These are phyloP conservation scores for Cladophialophora carrionii DNA, from an alignment of 2,329 filamentous ascomycete species.

Conservation along the genomic window DNA sequence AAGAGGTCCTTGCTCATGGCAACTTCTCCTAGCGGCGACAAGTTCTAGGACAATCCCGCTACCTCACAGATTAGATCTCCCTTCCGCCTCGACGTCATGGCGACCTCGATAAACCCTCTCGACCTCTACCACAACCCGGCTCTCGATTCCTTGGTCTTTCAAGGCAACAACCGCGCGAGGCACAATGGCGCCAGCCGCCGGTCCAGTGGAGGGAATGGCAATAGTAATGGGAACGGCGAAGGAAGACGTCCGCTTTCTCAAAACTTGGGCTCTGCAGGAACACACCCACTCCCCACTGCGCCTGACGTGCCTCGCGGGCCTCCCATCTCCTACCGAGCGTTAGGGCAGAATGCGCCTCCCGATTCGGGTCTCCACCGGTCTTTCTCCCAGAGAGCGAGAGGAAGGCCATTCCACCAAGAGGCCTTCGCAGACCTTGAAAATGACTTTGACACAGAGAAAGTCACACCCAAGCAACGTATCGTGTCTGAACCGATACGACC, in stretches of 20 bases:
- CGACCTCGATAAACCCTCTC: conserved; percentile 37
- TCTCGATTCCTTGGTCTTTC: conserved; percentile 32
- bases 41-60: background rate
- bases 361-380: conserved; percentile 36
- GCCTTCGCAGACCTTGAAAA: conserved; percentile 35
- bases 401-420: conserved; percentile 37
- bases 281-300: conserved; percentile 44
- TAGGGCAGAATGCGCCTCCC: conserved; percentile 48
- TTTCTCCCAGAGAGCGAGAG: conserved; percentile 39
- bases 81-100: conserved; percentile 17
- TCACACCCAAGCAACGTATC: conserved; percentile 19
- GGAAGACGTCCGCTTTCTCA: conserved; percentile 23
- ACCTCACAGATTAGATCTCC: background rate
- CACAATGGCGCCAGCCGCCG: conserved; percentile 25
- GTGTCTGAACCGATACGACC: conserved; percentile 10
- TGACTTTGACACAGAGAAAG: conserved; percentile 11
- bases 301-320: conserved; percentile 65
- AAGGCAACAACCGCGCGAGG: conserved; percentile 13
- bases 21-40: background rate
- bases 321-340: conserved; percentile 58
- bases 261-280: conserved; percentile 5
- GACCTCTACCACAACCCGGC: conserved; percentile 36
- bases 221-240: background rate
- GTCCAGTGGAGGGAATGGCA: conserved; percentile 7
- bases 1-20: conserved; percentile 15